Evolutionary conservation across 257 asterid genomes (phyloP), one percentile per base, ranked within the genome.

Genomic region (Salvia splendens): DNA sequence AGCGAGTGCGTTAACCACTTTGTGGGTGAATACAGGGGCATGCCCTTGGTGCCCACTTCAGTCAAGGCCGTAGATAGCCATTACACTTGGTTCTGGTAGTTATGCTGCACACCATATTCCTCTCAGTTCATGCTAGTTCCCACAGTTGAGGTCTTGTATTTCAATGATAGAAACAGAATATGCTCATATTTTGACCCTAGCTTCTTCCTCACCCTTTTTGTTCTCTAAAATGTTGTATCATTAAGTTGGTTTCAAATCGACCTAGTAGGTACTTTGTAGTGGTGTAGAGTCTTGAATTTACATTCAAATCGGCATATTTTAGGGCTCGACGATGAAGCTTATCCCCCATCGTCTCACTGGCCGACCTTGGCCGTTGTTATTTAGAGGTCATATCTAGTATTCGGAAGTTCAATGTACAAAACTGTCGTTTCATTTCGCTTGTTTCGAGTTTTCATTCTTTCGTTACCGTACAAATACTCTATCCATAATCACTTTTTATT

Each of bases 21-120:
- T 35, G 87, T 80, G 4, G 79, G 72, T 14, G 86, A 81, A 72
- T 89, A 78, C 30, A 84, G 86, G 53, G 73, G 77, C 36, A 85
- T 89, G 94, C 92, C 96, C 10, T 78, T 91, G 73, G 83, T 91
- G 28, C 61, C 90, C 17, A 86, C 95, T 71, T 73, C 95, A 5
- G 84, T 85, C 24, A 91, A 91, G 81, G 96, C 92, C 32, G 80
- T 85, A 12, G 97, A 88, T 52, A 79, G 96, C 74, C 89, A 76
- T 15, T 68, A 51, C 75, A 79, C 70, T 65, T 91, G 96, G 97
- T 85, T 85, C 76, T 88, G 97, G 97, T 91, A 24, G 1, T 24
- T 86, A 91, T 53, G 57, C 52, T 33, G 28, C 36, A 20, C 53
- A 14, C 60, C 69, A 60, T 24, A 24, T 24, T 65, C 59, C 71